Evolutionary conservation across 2,329 filamentous ascomycete species (phyloP).

Genomic region (Fusarium caatingaense): DNA sequence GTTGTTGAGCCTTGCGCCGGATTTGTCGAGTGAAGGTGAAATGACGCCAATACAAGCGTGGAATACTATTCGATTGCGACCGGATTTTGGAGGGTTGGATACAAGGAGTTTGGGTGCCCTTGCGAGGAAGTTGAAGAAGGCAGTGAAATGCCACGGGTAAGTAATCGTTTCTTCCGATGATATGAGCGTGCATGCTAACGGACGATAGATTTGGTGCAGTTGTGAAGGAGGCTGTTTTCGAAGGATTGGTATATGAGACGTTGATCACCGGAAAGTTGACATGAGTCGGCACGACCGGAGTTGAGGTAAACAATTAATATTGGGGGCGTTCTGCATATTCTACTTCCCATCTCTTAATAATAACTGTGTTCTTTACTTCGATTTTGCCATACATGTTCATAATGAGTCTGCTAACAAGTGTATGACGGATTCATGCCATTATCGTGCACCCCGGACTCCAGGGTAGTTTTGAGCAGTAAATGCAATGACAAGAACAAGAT

Average conservation of each 20-base stretch:
- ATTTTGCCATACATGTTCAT: background rate
- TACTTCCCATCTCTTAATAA: background rate
- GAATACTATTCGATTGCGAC: constrained; percentile 16
- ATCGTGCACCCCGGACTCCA: background rate
- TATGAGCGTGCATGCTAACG: rapidly evolving
- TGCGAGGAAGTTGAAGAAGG: constrained; percentile 3
- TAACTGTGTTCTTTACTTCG: background rate
- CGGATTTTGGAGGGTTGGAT: constrained; percentile 9
- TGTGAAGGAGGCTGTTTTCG: constrained; percentile 23
- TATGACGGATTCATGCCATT: background rate
- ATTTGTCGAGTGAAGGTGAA: constrained; percentile 16
- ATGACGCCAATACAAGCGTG: constrained; percentile 28
- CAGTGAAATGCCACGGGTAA: constrained; percentile 27
- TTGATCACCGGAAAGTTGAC: background rate
- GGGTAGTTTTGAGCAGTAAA: background rate
- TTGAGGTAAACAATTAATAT: rapidly evolving
- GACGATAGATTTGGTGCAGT: constrained; percentile 18
- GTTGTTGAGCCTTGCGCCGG: constrained; percentile 12
- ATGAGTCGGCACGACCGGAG: background rate
- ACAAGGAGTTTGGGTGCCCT: background rate
- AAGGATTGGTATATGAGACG: constrained; percentile 13
- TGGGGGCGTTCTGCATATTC: too few species aligned
- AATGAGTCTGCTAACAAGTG: background rate
- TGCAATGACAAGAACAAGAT: too few species aligned
- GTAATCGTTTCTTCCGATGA: background rate